A percentile compares a stretch with the other conserved stretches of the same genome.
Evolutionary conservation across 176 grass and related monocot genomes (phyloP).

Genomic region (Oryza longistaminata): DNA sequence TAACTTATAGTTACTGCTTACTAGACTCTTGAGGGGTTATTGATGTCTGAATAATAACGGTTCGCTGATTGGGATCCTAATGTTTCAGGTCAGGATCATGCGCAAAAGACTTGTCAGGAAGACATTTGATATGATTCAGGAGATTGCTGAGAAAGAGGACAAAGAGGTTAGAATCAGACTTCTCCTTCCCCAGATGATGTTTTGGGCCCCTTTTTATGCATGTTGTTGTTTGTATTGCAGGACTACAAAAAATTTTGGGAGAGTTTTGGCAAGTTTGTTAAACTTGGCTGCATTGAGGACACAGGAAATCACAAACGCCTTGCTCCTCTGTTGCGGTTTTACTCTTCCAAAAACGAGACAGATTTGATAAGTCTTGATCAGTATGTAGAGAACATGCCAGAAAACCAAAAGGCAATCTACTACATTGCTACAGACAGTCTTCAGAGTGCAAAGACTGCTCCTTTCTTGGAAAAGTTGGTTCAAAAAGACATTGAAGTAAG

Average conservation of each 20-base stretch:
- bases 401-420: conserved; percentile 81
- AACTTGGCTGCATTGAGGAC: conserved; percentile 89
- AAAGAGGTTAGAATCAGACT: conserved; percentile 54
- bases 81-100: conserved; percentile 83
- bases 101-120: conserved; percentile 87
- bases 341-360: conserved; percentile 76
- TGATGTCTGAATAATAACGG: background rate
- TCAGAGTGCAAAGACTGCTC: conserved; percentile 75
- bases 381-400: conserved; percentile 74
- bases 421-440: conserved; percentile 82
- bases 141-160: conserved; percentile 66
- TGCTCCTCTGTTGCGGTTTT: conserved; percentile 62
- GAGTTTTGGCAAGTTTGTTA: conserved; percentile 80
- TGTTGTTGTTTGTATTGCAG: conserved; percentile 31
- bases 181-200: background rate
- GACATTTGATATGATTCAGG: conserved; percentile 98
- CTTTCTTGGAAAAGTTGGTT: conserved; percentile 80
- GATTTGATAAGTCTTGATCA: conserved; percentile 83
- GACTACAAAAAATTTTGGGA: conserved; percentile 92
- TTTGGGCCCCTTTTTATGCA: background rate
- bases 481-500: conserved; percentile 80
- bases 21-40: background rate
- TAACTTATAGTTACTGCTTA: background rate
- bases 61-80: background rate
- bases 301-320: conserved; percentile 86